These are phyloP conservation scores for Boletus edulis DNA, from an alignment of 768 basidiomycete genomes.

Conservation along the genomic window DNA sequence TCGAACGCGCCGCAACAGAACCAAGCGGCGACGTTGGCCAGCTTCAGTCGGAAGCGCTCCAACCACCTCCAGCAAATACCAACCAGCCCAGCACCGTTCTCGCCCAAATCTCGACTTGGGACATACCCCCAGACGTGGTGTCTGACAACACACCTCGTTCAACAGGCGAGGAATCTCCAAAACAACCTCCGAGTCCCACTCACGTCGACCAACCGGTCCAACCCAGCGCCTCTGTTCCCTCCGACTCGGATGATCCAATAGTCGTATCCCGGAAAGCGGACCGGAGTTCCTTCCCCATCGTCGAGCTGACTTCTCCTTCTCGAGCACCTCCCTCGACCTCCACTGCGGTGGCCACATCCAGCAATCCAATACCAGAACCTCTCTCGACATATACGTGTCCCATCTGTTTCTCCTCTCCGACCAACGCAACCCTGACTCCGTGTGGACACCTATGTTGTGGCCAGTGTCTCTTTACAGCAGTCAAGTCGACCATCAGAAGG, in stretches of 20 bases:
- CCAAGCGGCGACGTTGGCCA: background rate
- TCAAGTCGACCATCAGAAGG: slow-evolving; percentile 60
- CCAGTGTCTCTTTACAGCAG: slow-evolving; percentile 68
- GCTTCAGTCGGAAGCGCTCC: background rate
- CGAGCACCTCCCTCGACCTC: background rate
- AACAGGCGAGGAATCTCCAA: background rate
- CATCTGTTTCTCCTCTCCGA: slow-evolving; percentile 75
- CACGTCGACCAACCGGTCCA: background rate
- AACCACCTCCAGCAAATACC: background rate
- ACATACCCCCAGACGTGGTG: slow-evolving; percentile 12
- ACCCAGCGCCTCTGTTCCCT: background rate
- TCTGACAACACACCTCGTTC: too few relatives aligned
- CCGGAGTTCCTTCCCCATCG: background rate
- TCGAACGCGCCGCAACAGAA: background rate
- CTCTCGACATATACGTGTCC: slow-evolving; percentile 73
- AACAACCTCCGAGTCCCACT: background rate
- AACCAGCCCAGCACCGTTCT: background rate
- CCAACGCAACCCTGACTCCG: slow-evolving; percentile 72
- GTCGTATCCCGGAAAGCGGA: background rate
- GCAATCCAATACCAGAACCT: slow-evolving; percentile 19
- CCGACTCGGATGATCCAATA: background rate
- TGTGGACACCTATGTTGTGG: slow-evolving; percentile 83
- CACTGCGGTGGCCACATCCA: background rate
- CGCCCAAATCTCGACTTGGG: slow-evolving; percentile 22
- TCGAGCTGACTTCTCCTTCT: background rate